Percentiles rank a stretch among this genome's conserved stretches.
Evolutionary conservation across 2,329 filamentous ascomycete species (phyloP).

Genomic region (Pyricularia sp.): DNA sequence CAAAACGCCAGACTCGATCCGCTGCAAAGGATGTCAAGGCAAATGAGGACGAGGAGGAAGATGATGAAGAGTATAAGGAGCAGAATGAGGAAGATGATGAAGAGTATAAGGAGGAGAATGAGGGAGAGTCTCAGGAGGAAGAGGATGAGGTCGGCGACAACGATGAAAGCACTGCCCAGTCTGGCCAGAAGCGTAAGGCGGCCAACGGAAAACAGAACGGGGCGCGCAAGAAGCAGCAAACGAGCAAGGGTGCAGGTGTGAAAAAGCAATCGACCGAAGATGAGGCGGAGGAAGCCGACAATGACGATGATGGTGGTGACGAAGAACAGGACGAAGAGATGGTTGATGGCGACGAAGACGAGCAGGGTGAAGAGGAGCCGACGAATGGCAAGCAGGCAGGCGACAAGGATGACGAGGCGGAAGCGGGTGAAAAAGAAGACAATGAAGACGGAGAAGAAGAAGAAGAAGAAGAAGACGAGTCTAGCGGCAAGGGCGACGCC

Average conservation of each 20-base stretch:
- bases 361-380: conserved; percentile 7
- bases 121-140: too few species aligned
- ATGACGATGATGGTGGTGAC: conserved; percentile 25
- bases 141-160: conserved; percentile 28
- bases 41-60: conserved; percentile 28
- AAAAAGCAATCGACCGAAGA: conserved; percentile 24
- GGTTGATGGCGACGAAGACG: conserved; percentile 27
- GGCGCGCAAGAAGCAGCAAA: not conserved
- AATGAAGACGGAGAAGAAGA: not conserved
- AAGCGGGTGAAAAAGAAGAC: not conserved
- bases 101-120: conserved; percentile 27
- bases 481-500: not conserved
- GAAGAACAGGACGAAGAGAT: conserved; percentile 23
- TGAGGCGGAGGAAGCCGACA: conserved; percentile 16
- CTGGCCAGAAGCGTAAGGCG: not conserved
- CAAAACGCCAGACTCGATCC: not conserved
- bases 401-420: not conserved
- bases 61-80: conserved; percentile 34
- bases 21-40: not conserved
- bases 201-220: not conserved
- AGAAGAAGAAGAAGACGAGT: not conserved
- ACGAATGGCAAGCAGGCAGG: not conserved
- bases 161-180: conserved; percentile 17
- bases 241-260: conserved; percentile 19
- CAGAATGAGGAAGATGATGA: conserved; percentile 29